These are phyloP conservation scores for Galerina sulciceps DNA, from an alignment of 768 basidiomycete species.

Conservation along the genomic window DNA sequence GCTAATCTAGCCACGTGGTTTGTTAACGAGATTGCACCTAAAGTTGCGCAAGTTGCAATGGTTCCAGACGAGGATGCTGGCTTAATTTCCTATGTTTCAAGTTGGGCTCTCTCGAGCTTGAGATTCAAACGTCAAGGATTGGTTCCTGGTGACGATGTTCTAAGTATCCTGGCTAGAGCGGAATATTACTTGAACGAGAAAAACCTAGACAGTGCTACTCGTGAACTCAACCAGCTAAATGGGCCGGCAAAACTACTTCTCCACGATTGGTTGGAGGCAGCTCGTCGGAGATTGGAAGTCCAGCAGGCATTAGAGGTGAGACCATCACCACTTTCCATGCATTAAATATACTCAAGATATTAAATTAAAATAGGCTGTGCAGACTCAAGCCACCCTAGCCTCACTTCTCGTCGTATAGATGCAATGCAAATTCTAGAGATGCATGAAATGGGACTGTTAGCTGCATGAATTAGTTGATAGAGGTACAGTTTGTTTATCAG, in stretches of 20 bases:
- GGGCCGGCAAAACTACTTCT: slow-evolving; percentile 79
- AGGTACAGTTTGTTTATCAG: slow-evolving; percentile 11
- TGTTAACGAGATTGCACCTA: slow-evolving; percentile 77
- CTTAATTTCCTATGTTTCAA: slow-evolving; percentile 84
- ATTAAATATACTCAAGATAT: slow-evolving; percentile 17
- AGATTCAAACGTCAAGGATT: slow-evolving; percentile 83
- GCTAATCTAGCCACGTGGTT: slow-evolving; percentile 94
- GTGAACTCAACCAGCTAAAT: slow-evolving; percentile 89
- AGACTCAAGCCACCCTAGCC: slow-evolving; percentile 82
- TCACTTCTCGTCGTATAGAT: slow-evolving; percentile 75
- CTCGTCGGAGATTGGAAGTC: slow-evolving; percentile 85
- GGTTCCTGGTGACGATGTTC: slow-evolving; percentile 80
- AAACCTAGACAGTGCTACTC: slow-evolving; percentile 86
- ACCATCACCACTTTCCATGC: background rate
- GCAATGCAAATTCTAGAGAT: slow-evolving; percentile 17
- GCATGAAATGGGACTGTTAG: slow-evolving; percentile 3
- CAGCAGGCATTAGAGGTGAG: slow-evolving; percentile 88
- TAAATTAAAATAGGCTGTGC: slow-evolving; percentile 61
- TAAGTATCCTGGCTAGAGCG: slow-evolving; percentile 86
- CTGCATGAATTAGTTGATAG: background rate
- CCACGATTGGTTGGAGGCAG: slow-evolving; percentile 91
- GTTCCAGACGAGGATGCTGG: slow-evolving; percentile 92
- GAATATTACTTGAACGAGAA: slow-evolving; percentile 91
- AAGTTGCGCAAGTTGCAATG: slow-evolving; percentile 86
- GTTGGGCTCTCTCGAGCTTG: slow-evolving; percentile 74